Base-by-base conservation (phyloP, 2,329 filamentous ascomycete genomes). In the Trichoderma citrinoviride region DNA sequence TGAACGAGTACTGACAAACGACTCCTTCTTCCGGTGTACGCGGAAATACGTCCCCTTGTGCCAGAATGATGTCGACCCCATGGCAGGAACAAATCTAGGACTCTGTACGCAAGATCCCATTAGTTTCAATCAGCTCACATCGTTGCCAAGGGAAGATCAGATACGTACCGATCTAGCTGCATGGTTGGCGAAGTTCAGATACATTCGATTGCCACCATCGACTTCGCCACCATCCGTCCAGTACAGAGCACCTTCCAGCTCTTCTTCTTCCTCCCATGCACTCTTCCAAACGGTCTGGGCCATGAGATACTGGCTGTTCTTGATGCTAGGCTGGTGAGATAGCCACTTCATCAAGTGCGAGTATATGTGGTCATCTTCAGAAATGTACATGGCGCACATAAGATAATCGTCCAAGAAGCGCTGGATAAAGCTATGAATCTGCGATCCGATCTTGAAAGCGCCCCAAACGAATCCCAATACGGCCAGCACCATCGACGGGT, bases 121-220 rank as follows among this genome's bases (percentile, higher is more conserved):
- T 15, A n/a, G n/a, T n/a, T 29, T 14, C 27, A 14, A 53, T 66
- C 21, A 66, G 64, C 25, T 54, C 29, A 25, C 27, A 43, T 19
- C 15, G 14, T 37, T 47, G 25, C 14, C 15, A 25, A 23, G 14
- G 46, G 14, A 19, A 47, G 41, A 7, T n/a, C 37, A 14, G 17
- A 14, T 6, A 73, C 79, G 72, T 67, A 81, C 80, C 41, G 79
- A 77, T 72, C 80, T 81, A 12, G 83, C 82, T 67, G 84, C 82
- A 66, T 86, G 82, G 67, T 82, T 84, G 3, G 84, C 84, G 73
- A 87, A 87, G 72, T 87, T 87, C 56, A 86, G 80, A 69, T 83
- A 85, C 61, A 71, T 73, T 33, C 68, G 71, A 12, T 72, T 71
- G n/a, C 75, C 76, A 6, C 72, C 71, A 1, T 71, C 71, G 3